Evolutionary conservation across 2,329 filamentous ascomycete species (phyloP).

Genomic region (Neodidymelliopsis sp.): DNA sequence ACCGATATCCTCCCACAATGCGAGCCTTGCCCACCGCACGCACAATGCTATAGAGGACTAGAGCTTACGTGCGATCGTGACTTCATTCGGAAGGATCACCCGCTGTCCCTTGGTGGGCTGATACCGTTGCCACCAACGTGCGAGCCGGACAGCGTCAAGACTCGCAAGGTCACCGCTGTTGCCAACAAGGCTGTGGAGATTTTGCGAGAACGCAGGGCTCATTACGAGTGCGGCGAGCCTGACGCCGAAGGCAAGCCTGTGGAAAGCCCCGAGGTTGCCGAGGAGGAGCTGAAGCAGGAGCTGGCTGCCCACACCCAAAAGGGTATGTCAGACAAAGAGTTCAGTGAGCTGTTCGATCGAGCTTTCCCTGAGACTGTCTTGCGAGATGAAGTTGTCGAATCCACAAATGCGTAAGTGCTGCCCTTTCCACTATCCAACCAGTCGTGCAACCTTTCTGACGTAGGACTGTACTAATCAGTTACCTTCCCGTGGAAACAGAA

Average conservation of each 20-base stretch:
- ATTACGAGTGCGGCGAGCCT: conserved; percentile 87
- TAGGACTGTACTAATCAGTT: conserved; percentile 81
- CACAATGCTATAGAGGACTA: conserved; percentile 83
- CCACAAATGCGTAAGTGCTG: conserved; percentile 64
- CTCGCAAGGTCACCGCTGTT: conserved; percentile 82
- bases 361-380: conserved; percentile 75
- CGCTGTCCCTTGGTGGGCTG: conserved; percentile 79
- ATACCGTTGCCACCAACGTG: conserved; percentile 89
- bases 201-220: conserved; percentile 82
- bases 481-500: conserved; percentile 75
- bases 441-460: conserved; percentile 39
- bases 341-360: conserved; percentile 84
- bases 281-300: conserved; percentile 76
- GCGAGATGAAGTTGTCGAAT: conserved; percentile 67
- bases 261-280: conserved; percentile 70
- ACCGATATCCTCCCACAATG: conserved; percentile 78
- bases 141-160: conserved; percentile 93
- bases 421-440: conserved; percentile 27
- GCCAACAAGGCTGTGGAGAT: conserved; percentile 88
- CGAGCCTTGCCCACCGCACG: conserved; percentile 88
- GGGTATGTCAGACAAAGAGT: conserved; percentile 85
- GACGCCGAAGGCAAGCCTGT: conserved; percentile 67
- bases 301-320: conserved; percentile 80
- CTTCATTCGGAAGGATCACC: conserved; percentile 85
- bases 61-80: conserved; percentile 82